Percentiles rank a stretch among this genome's conserved stretches.
Conservation (phyloP, 352 stramenopile genomes). For the Lagenidium sp. region DNA sequence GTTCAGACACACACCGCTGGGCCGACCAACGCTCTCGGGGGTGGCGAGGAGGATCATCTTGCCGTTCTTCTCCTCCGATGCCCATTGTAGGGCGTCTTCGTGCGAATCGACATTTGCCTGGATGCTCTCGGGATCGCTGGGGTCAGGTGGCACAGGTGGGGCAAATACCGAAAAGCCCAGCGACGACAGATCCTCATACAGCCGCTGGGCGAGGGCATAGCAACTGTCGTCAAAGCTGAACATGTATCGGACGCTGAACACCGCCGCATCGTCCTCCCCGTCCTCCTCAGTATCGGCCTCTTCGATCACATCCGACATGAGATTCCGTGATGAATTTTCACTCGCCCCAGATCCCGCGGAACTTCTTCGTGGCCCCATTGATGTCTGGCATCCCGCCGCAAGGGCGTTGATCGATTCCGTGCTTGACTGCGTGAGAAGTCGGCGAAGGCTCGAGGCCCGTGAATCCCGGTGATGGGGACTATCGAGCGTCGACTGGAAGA, state of each 20-base stretch:
- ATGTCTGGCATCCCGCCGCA: slow-evolving; percentile 2
- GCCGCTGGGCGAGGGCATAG: slow-evolving; percentile 32
- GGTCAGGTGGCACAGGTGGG: slow-evolving; percentile 4
- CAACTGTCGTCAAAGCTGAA: slow-evolving; percentile 67
- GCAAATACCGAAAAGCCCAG: slow-evolving; percentile 35
- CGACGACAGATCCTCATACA: slow-evolving; percentile 40
- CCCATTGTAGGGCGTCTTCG: slow-evolving; percentile 55
- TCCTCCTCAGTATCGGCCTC: background rate
- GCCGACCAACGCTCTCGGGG: slow-evolving; percentile 56
- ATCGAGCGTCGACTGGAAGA: slow-evolving; percentile 35
- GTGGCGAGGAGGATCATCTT: slow-evolving; percentile 67
- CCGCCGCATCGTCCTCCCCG: background rate
- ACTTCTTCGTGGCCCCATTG: too few relatives aligned
- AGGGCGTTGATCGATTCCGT: slow-evolving; percentile 7
- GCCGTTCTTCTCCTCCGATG: slow-evolving; percentile 39
- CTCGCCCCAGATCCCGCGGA: background rate
- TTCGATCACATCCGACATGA: background rate
- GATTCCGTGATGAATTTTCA: background rate
- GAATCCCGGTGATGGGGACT: slow-evolving; percentile 18
- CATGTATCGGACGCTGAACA: slow-evolving; percentile 29
- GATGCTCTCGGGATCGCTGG: slow-evolving; percentile 1
- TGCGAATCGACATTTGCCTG: slow-evolving; percentile 9
- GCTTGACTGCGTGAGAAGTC: slow-evolving; percentile 24
- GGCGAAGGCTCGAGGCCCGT: slow-evolving; percentile 25
- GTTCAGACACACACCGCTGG: slow-evolving; percentile 55